Percentiles rank a stretch among this genome's conserved stretches.
Conservation (phyloP, 306 rosid genomes). For the Adenanthera pavonina region DNA sequence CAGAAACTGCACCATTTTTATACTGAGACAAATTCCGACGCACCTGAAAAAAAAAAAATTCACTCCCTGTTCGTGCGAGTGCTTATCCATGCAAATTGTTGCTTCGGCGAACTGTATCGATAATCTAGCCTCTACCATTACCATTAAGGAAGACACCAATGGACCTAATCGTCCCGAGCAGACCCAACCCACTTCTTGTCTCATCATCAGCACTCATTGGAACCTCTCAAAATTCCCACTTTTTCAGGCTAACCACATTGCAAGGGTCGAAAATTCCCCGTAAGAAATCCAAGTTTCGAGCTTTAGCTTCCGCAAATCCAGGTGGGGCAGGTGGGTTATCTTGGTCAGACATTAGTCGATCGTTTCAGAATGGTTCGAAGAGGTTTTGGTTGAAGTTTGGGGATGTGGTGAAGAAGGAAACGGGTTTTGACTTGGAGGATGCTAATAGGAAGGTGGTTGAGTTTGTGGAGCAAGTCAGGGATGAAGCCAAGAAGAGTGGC, state of each 20-base stretch:
- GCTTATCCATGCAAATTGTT: background rate
- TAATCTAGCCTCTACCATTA: slow-evolving; percentile 5
- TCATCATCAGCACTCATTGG: slow-evolving; percentile 48
- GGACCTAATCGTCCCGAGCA: slow-evolving; percentile 49
- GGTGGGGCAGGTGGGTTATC: slow-evolving; percentile 63
- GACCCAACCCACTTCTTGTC: slow-evolving; percentile 60
- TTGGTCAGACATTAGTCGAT: slow-evolving; percentile 52
- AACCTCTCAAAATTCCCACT: slow-evolving; percentile 39
- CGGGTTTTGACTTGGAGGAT: slow-evolving; percentile 71
- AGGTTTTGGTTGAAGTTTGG: slow-evolving; percentile 71
- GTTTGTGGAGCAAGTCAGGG: slow-evolving; percentile 47
- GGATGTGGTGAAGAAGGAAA: slow-evolving; percentile 71
- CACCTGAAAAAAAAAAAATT: background rate
- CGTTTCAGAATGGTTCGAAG: slow-evolving; percentile 67
- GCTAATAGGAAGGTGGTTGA: slow-evolving; percentile 55
- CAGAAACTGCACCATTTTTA: slow-evolving; percentile 10
- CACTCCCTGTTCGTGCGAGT: background rate
- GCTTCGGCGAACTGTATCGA: background rate
- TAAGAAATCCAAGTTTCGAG: slow-evolving; percentile 60
- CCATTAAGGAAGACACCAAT: slow-evolving; percentile 41
- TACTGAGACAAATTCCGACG: background rate
- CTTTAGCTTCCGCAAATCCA: slow-evolving; percentile 55
- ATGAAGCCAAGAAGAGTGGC: slow-evolving; percentile 43
- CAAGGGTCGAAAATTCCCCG: slow-evolving; percentile 39
- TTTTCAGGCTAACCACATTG: slow-evolving; percentile 48